A percentile compares a stretch with the other conserved stretches of the same genome.
These are phyloP conservation scores for Zopfochytrium polystomum DNA, from an alignment of 371 early-diverging fungal species.

Conservation along the genomic window DNA sequence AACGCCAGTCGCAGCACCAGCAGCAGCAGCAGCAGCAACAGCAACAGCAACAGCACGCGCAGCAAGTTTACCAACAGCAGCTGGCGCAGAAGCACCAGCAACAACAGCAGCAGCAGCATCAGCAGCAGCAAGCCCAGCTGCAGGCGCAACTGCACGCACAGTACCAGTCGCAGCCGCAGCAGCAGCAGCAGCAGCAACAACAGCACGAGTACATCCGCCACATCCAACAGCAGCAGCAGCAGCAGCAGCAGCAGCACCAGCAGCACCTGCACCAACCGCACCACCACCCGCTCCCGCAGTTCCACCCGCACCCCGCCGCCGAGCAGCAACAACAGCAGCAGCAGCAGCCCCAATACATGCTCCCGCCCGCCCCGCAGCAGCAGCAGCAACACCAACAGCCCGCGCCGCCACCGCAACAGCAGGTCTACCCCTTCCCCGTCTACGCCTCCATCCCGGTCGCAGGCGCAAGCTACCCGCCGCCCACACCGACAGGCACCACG, in stretches of 20 bases:
- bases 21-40: conserved; percentile 29
- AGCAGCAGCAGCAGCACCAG: neutral
- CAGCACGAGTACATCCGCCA: neutral
- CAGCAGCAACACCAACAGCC: conserved; percentile 7
- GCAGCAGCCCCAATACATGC: neutral
- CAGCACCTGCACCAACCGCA: conserved; percentile 6
- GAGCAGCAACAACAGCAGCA: conserved; percentile 13
- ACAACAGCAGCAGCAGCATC: conserved; percentile 25
- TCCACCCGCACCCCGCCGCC: neutral
- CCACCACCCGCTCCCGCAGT: neutral
- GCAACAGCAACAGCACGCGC: conserved; percentile 11
- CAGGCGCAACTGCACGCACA: conserved; percentile 48
- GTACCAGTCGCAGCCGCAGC: conserved; percentile 3
- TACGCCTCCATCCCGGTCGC: neutral
- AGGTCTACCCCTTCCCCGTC: neutral
- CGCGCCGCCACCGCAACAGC: neutral
- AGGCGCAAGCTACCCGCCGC: neutral
- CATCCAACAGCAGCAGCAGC: neutral
- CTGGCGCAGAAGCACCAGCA: conserved; percentile 15
- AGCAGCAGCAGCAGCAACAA: conserved; percentile 5
- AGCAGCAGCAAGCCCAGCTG: conserved; percentile 18
- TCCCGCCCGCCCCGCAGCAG: too few species aligned
- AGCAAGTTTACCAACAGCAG: conserved; percentile 10
- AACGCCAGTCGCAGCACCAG: too few species aligned
- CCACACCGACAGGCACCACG: neutral